Evolutionary conservation across 78 protist genomes (phyloP), one percentile per base, ranked within the genome.

Genomic region (Tieghemostelium lacteum): DNA sequence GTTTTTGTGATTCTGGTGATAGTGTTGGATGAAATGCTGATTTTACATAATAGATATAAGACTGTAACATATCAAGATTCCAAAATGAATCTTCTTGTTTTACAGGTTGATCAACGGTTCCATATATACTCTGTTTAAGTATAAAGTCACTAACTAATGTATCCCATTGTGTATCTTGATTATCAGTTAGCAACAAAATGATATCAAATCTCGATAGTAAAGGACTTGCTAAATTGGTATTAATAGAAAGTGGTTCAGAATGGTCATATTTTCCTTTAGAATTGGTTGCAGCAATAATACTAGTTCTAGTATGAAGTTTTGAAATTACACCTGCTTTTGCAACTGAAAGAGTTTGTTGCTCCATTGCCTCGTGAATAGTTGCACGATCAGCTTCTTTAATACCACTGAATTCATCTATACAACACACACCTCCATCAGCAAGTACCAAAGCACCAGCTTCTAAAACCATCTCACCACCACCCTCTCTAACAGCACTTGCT

Each of bases 361-460:
- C 99, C 99, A 99, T 99, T 10, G 99, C 98, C 83, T 98, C 99
- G 87, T 98, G 98, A 28, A 98, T 94, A 26, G 98, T 52, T 0
- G 93, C 60, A 16, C 98, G 65, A 67, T 98, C 99, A 16, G 64
- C 62, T 26, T 91, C 95, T 7, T 94, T 89, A 33, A 98, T 96
- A 20, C 95, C 75, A 20, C 85, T 94, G 54, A 99, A 97, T 64
- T 99, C 99, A 74, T 99, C 99, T 22, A 99, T 98, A 89, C 99
- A 97, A 63, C 99, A 99, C 16, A 98, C 93, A 12, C 99, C 99
- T 20, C 99, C 99, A 72, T 99, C 99, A 0, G 99, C 99, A 22
- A 99, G 40, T 16, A 99, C 99, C 34, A 99, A 93, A 0, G 99
- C 99, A 8, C 99, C 99, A 0, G 99, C 99, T 70, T 98, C 99